A percentile compares a stretch with the other conserved stretches of the same genome.
Evolutionary conservation across 2,329 filamentous ascomycete genomes (phyloP).

Genomic region (Penicillium crustosum): DNA sequence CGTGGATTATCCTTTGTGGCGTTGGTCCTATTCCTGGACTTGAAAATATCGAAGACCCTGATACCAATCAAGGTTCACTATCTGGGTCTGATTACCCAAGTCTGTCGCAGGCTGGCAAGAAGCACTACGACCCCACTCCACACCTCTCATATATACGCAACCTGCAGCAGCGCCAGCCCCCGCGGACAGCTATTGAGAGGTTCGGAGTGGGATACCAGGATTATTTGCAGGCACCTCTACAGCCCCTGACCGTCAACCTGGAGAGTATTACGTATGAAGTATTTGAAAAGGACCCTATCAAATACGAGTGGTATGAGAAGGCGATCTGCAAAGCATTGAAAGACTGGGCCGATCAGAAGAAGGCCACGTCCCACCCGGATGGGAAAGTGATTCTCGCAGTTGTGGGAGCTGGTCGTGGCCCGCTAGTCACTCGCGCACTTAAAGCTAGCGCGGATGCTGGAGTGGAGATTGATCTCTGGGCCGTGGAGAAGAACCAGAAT

Average conservation of each 20-base stretch:
- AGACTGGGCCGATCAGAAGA: conserved; percentile 72
- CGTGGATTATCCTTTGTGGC: conserved; percentile 62
- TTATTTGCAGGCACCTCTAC: conserved; percentile 90
- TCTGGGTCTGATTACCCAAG: conserved; percentile 60
- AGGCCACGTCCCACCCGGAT: conserved; percentile 69
- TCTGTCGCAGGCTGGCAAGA: conserved; percentile 62
- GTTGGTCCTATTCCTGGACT: conserved; percentile 56
- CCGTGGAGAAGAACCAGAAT: conserved; percentile 97
- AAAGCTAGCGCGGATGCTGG: conserved; percentile 74
- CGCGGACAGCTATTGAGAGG: conserved; percentile 61
- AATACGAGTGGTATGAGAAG: conserved; percentile 92
- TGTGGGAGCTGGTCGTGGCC: conserved; percentile 88
- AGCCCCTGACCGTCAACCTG: conserved; percentile 92
- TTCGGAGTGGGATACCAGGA: conserved; percentile 80
- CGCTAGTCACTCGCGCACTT: conserved; percentile 82
- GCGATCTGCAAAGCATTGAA: conserved; percentile 77
- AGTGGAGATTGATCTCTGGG: conserved; percentile 82
- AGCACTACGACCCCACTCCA: conserved; percentile 57
- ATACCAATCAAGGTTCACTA: conserved; percentile 17
- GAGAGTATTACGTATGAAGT: conserved; percentile 98
- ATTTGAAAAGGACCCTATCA: conserved; percentile 96
- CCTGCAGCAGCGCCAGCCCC: conserved; percentile 77
- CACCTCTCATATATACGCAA: conserved; percentile 81
- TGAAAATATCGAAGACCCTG: conserved; percentile 28
- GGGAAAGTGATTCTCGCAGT: conserved; percentile 82